Evolutionary conservation across 176 grass and related monocot species (phyloP).

Genomic region (Dactylis glomerata): DNA sequence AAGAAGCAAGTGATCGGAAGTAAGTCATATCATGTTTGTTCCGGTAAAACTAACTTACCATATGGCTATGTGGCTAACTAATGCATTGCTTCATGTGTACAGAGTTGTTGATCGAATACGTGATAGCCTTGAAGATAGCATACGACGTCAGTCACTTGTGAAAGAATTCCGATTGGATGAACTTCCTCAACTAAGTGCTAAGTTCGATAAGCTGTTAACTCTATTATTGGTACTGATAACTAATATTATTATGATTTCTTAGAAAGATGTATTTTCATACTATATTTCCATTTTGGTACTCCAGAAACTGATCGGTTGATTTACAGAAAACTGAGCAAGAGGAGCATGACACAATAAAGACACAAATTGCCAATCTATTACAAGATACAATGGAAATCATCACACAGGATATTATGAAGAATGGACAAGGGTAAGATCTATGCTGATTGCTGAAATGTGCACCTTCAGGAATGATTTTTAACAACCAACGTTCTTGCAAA

Average conservation of each 20-base stretch:
- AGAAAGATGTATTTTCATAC: not conserved
- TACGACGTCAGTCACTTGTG: not conserved
- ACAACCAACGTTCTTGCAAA: not conserved
- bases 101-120: conserved; percentile 53
- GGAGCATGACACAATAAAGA: conserved; percentile 40
- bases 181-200: conserved; percentile 71
- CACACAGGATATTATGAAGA: conserved; percentile 76
- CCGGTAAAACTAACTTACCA: not conserved
- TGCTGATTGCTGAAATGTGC: not conserved
- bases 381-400: conserved; percentile 98
- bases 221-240: conserved; percentile 55
- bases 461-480: not conserved
- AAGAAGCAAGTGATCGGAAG: conserved; percentile 41
- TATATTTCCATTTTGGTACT: not conserved
- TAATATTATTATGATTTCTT: not conserved
- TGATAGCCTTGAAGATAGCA: conserved; percentile 32
- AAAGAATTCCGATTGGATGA: conserved; percentile 64
- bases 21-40: conserved; percentile 36
- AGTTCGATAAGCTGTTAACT: conserved; percentile 71
- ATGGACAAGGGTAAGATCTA: conserved; percentile 49
- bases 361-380: conserved; percentile 78
- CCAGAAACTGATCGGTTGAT: conserved; percentile 2
- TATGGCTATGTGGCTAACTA: not conserved
- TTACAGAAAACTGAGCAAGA: conserved; percentile 52
- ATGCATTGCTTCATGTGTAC: conserved; percentile 7